Percentiles rank a stretch among this genome's conserved stretches.
Conservation (phyloP, 345 rosid species). For the Microcos paniculata region DNA sequence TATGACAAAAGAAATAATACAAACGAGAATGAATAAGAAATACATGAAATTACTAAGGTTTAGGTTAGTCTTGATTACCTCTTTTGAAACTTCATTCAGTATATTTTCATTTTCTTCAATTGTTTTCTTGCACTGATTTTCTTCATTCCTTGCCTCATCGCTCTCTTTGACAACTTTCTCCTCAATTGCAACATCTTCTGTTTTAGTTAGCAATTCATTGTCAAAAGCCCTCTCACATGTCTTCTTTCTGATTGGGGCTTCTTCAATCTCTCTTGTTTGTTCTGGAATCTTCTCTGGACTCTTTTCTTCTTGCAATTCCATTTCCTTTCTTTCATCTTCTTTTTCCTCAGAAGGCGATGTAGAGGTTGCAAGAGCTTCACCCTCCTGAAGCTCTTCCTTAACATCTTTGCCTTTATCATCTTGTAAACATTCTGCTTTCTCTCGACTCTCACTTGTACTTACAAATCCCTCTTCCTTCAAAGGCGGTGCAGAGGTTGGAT, state of each 20-base stretch:
- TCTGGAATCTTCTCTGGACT: slow-evolving; percentile 7
- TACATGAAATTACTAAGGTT: slow-evolving; percentile 2
- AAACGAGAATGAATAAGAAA: neutral
- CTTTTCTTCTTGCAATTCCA: slow-evolving; percentile 4
- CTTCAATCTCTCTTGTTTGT: too few relatives aligned
- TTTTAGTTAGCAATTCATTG: slow-evolving; percentile 5
- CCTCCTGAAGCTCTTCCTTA: slow-evolving; percentile 29
- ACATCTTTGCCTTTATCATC: slow-evolving; percentile 19
- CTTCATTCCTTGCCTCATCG: slow-evolving; percentile 16
- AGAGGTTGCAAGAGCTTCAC: slow-evolving; percentile 25
- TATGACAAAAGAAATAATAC: neutral
- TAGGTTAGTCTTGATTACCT: slow-evolving; percentile 21
- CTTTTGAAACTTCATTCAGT: slow-evolving; percentile 30
- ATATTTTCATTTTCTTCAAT: slow-evolving; percentile 22
- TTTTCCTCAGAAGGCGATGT: slow-evolving; percentile 16
- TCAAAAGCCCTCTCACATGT: slow-evolving; percentile 21
- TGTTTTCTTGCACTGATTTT: slow-evolving; percentile 14
- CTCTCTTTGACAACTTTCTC: slow-evolving; percentile 19
- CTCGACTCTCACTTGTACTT: slow-evolving; percentile 20
- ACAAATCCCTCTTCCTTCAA: slow-evolving; percentile 21
- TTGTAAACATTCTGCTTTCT: slow-evolving; percentile 24
- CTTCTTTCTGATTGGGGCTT: too few relatives aligned
- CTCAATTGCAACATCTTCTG: slow-evolving; percentile 20
- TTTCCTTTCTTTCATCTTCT: slow-evolving; percentile 6
- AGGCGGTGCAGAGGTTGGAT: slow-evolving; percentile 22